Percentiles rank a stretch among this genome's conserved stretches.
These are phyloP conservation scores for Neocucurbitaria cava DNA, from an alignment of 2,329 filamentous ascomycete species.

Conservation along the genomic window DNA sequence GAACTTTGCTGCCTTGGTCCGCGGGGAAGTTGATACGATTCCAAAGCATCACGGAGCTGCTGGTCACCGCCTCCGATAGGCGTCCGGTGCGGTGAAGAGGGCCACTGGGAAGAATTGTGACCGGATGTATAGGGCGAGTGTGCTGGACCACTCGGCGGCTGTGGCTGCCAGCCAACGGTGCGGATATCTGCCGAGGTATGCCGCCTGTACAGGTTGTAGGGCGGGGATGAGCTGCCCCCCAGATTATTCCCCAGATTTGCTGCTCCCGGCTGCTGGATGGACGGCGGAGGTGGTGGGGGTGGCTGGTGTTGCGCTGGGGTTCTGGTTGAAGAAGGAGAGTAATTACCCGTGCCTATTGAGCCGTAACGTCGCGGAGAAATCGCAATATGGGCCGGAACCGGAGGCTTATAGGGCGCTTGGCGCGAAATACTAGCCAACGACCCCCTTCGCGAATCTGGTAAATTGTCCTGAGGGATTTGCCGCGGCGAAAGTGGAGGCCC, in stretches of 20 bases:
- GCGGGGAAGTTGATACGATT: constrained; percentile 71
- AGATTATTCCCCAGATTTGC: constrained; percentile 55
- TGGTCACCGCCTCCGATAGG: constrained; percentile 63
- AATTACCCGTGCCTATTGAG: constrained; percentile 76
- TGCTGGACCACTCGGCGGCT: constrained; percentile 53
- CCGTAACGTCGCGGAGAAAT: constrained; percentile 83
- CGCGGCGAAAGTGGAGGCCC: constrained; percentile 85
- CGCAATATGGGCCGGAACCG: constrained; percentile 81
- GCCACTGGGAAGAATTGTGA: constrained; percentile 68
- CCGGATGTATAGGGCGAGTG: constrained; percentile 73
- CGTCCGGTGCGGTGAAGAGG: constrained; percentile 66
- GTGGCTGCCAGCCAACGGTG: constrained; percentile 69
- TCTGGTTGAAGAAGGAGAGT: constrained; percentile 76
- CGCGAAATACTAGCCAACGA: constrained; percentile 65
- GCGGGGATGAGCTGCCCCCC: constrained; percentile 57
- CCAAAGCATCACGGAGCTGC: constrained; percentile 72
- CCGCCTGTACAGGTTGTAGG: constrained; percentile 75
- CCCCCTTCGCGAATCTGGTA: constrained; percentile 71
- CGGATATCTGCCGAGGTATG: constrained; percentile 97
- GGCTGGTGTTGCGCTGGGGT: constrained; percentile 69
- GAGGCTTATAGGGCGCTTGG: constrained; percentile 74
- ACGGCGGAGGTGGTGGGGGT: constrained; percentile 68
- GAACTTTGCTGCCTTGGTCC: constrained; percentile 58
- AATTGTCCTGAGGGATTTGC: constrained; percentile 77
- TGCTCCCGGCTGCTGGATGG: constrained; percentile 67